phyloP scores from a whole-genome alignment of 495 filamentous ascomycete species.

The Xylaria cubensis region DNA sequence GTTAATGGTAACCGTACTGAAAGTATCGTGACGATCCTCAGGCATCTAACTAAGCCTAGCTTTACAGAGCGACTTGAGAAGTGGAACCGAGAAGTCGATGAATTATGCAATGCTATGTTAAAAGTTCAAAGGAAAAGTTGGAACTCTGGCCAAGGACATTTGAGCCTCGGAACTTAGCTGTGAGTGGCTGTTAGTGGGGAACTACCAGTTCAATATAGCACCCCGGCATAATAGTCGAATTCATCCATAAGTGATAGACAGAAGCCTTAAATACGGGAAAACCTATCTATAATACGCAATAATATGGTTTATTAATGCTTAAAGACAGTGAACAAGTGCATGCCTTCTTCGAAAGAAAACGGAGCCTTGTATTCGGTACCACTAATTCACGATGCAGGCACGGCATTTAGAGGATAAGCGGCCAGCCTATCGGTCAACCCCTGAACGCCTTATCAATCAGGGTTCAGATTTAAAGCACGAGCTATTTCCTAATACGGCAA shows the following conservation, averaged over 20 bases:
- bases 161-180: neutral
- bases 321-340: neutral
- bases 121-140: neutral
- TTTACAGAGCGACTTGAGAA: neutral
- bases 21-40: neutral
- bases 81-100: neutral
- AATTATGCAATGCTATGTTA: neutral
- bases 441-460: conserved; percentile 1
- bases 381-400: conserved; percentile 26
- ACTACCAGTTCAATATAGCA: neutral
- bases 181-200: conserved; percentile 26
- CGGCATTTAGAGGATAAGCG: neutral
- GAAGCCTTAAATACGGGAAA: no score
- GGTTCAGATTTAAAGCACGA: neutral
- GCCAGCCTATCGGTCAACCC: conserved; percentile 8
- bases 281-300: neutral
- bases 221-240: neutral
- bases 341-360: neutral
- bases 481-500: conserved; percentile 20
- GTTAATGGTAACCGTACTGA: neutral
- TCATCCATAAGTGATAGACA: neutral
- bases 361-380: conserved; percentile 22
- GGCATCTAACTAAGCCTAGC: neutral
- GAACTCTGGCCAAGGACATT: neutral
- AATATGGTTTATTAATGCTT: neutral